Percentiles rank a stretch among this genome's conserved stretches.
These are phyloP conservation scores for Lathyrus oleraceus DNA, from an alignment of 306 rosid species.

Conservation along the genomic window DNA sequence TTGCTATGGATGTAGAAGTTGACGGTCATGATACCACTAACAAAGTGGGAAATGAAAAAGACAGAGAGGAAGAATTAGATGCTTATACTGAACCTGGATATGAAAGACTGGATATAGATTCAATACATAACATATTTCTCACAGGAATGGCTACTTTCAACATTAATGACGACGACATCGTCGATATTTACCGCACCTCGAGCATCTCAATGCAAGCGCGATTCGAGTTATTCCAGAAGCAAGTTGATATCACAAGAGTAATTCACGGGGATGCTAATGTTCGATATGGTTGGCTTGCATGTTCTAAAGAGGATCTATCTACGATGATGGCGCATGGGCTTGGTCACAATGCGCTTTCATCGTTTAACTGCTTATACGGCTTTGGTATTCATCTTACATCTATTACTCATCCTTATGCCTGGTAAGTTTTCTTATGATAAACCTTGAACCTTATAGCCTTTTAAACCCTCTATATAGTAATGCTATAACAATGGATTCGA, in stretches of 20 bases:
- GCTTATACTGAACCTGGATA: constrained; percentile 34
- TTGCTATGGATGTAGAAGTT: constrained; percentile 44
- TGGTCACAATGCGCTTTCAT: constrained; percentile 55
- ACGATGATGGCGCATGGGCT: constrained; percentile 61
- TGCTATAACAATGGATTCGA: constrained; percentile 27
- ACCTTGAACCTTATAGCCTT: constrained; percentile 4
- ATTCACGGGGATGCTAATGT: constrained; percentile 66
- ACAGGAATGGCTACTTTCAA: constrained; percentile 48
- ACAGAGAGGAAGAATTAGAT: constrained; percentile 35
- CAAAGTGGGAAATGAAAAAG: constrained; percentile 32
- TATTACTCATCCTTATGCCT: constrained; percentile 40
- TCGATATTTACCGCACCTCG: constrained; percentile 51
- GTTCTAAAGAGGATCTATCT: constrained; percentile 55
- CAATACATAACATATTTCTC: constrained; percentile 58
- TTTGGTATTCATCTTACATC: constrained; percentile 68
- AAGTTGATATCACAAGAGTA: constrained; percentile 59
- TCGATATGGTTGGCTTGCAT: constrained; percentile 76
- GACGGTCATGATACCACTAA: constrained; percentile 50
- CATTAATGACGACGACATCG: constrained; percentile 30
- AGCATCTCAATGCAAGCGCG: constrained; percentile 46
- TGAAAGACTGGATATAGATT: constrained; percentile 44
- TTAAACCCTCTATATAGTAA: constrained; percentile 3
- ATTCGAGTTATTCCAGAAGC: constrained; percentile 70
- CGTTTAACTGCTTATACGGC: constrained; percentile 51
- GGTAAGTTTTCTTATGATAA: constrained; percentile 46